Base-by-base conservation (phyloP, 2,329 filamentous ascomycete genomes). In the Aureobasidium sp. region DNA sequence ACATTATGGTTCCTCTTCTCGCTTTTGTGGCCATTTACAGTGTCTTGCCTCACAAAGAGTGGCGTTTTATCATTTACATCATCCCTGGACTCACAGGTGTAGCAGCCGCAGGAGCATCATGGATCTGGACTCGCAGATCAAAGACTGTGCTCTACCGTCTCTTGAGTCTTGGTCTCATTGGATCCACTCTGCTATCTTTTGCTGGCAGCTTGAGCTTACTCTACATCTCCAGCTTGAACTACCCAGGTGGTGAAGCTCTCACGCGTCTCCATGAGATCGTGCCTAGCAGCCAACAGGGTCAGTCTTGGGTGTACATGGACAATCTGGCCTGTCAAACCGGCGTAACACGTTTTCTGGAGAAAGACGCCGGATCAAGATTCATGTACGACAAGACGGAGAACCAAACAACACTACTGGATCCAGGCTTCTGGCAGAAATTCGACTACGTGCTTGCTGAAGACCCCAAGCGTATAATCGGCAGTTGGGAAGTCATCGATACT, bases 21-120 rank as follows among this genome's bases (percentile, higher is more conserved):
- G 73, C 82, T 34, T 99, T 92, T 72, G 80, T 95, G 21, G 81
- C 81, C 4, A 74, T 95, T 45, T 97, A 96, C 78, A 96, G 91
- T 65, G 68, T 91, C 55, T 88, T 96, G 64, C 92, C 93, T 0
- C 94, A 99, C 77, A 99, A 99, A 73, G 94, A 99, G 76, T 89
- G 91, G 72, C 89, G 94, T 21, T 99, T 99, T 78, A 87, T 99
- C 67, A 85, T 97, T 68, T 97, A 97, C 75, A 81, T 85, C 58
- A 81, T 96, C 29, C 94, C 94, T 0, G 81, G 87, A 0, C 77
- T 97, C 32, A 96, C 92, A 0, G 88, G 87, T 11, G 83, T 87
- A 3, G 87, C 91, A 0, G 86, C 90, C 3, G 80, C 90, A 5
- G 87, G 86, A 25, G 90, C 91, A 13, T 82, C 85, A 61, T 87